These are phyloP conservation scores for Volvox reticuliferus DNA, from an alignment of 139 green algal species.

Conservation along the genomic window DNA sequence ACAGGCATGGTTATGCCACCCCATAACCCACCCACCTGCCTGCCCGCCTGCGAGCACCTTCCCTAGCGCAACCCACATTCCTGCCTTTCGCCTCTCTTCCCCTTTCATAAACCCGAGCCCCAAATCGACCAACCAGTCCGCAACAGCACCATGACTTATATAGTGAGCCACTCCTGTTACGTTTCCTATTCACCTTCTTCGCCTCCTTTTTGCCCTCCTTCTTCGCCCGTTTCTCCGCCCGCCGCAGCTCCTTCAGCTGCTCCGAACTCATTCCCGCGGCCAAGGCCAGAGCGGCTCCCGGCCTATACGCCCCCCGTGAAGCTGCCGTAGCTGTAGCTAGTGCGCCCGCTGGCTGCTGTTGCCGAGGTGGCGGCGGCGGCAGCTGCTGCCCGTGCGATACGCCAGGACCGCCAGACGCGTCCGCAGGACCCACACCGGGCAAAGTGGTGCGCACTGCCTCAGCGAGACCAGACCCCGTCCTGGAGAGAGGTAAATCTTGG, in stretches of 20 bases:
- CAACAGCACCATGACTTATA: no score
- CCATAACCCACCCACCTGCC: no score
- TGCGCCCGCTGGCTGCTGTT: not conserved
- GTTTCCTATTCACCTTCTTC: constrained; percentile 5
- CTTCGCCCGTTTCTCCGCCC: constrained; percentile 34
- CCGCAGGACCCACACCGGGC: not conserved
- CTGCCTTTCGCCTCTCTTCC: no score
- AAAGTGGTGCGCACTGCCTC: constrained; percentile 45
- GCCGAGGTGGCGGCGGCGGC: constrained; percentile 2
- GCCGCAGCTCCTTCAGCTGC: constrained; percentile 51
- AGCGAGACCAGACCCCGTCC: not conserved
- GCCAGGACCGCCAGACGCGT: no score
- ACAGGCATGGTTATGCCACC: no score
- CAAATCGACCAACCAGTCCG: no score
- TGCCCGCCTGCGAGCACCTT: no score
- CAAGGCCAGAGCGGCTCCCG: not conserved
- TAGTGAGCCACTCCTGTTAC: no score
- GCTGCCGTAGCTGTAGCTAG: no score
- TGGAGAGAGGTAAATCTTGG: not conserved
- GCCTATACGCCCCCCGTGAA: not conserved
- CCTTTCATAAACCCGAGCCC: no score
- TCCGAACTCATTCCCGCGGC: constrained; percentile 40
- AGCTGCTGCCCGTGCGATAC: not conserved
- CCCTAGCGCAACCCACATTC: no score
- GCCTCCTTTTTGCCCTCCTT: constrained; percentile 37